Conservation (phyloP, 1,284 basidiomycete species). For the Moesziomyces sp. region DNA sequence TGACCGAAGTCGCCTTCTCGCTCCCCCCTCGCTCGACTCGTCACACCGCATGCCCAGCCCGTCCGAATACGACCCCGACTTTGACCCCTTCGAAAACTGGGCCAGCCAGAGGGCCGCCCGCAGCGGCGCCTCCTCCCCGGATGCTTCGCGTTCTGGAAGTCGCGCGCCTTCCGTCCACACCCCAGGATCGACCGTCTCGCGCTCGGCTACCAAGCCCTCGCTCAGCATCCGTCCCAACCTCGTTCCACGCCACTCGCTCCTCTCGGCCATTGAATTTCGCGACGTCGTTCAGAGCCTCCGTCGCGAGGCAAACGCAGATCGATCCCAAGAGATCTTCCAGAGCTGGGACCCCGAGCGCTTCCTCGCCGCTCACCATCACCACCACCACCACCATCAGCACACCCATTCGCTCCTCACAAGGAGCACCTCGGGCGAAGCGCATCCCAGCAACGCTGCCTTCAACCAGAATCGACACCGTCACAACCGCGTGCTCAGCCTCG, state of each 20-base stretch:
- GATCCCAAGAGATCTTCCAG: conserved; percentile 55
- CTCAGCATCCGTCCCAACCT: conserved; percentile 38
- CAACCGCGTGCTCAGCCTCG: conserved; percentile 32
- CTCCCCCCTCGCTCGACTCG: conserved; percentile 4
- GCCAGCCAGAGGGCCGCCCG: conserved; percentile 16
- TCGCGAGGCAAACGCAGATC: conserved; percentile 67
- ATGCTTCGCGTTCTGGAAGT: conserved; percentile 9
- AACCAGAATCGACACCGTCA: conserved; percentile 16
- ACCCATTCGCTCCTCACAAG: conserved; percentile 6
- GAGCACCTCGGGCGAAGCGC: conserved; percentile 20
- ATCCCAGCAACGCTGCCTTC: conserved; percentile 7
- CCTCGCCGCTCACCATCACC: conserved; percentile 50
- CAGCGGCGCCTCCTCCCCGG: conserved; percentile 27
- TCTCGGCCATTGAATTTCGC: conserved; percentile 92
- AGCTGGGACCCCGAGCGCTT: conserved; percentile 59
- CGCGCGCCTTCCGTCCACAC: conserved; percentile 30
- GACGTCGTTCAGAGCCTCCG: conserved; percentile 85
- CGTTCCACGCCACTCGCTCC: conserved; percentile 73
- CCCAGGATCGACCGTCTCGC: conserved; percentile 26
- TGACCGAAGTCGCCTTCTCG: conserved; percentile 14
- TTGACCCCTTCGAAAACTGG: conserved; percentile 58
- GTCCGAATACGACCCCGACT: conserved; percentile 56
- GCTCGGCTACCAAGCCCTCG: conserved; percentile 6
- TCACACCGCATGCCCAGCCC: conserved; percentile 44
- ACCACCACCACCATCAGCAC: conserved; percentile 41